Conservation (phyloP, 116 monocot species). For the Dioscorea cayenensis region DNA sequence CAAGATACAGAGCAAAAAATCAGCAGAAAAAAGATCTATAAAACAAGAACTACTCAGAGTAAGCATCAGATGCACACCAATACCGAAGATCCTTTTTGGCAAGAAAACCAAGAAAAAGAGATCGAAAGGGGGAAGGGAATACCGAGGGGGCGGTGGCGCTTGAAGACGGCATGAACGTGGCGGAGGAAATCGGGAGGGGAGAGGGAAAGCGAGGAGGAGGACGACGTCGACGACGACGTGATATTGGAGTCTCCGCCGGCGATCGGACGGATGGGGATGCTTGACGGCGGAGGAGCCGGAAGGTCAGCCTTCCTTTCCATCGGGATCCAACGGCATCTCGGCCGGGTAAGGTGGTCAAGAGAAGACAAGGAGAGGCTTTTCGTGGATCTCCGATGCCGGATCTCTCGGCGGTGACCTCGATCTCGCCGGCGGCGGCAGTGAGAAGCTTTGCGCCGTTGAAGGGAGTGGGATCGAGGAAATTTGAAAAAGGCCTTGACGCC, state of each 20-base stretch:
- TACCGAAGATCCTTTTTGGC: neutral
- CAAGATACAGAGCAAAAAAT: no score
- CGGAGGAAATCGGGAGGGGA: constrained; percentile 58
- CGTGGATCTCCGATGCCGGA: neutral
- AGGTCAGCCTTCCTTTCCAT: constrained; percentile 28
- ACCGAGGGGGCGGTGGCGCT: constrained; percentile 76
- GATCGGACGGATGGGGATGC: constrained; percentile 1
- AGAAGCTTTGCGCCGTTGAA: no score
- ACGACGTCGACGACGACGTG: constrained; percentile 38
- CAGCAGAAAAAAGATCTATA: no score
- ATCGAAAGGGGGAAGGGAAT: neutral
- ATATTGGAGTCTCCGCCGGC: neutral
- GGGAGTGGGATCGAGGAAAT: no score
- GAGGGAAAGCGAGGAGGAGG: constrained; percentile 27
- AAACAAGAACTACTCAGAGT: no score
- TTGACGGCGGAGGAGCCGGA: constrained; percentile 8
- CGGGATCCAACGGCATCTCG: constrained; percentile 21
- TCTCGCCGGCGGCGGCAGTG: no score
- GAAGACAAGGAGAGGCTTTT: neutral
- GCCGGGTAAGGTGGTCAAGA: neutral
- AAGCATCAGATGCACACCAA: no score
- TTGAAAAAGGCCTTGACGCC: no score
- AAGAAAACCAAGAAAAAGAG: neutral
- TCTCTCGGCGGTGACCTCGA: no score
- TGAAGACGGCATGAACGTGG: constrained; percentile 65